Conservation (phyloP, 108 stramenopile genomes). For the Pseudonitzschia pungens region DNA sequence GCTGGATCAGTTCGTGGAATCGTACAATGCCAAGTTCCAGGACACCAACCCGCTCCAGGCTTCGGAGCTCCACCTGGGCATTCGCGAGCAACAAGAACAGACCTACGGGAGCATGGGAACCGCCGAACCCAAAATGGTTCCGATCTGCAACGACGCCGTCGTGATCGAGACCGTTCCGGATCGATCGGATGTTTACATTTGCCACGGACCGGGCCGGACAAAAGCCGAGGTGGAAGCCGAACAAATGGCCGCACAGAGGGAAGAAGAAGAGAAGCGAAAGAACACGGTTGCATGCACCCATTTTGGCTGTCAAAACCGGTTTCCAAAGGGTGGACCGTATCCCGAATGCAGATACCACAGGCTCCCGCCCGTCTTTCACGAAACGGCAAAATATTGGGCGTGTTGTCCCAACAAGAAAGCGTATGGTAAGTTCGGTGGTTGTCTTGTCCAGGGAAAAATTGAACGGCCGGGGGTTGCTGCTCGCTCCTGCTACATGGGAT, state of each 20-base stretch:
- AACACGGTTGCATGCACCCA: slow-evolving; percentile 72
- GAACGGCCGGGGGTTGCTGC: too few species aligned
- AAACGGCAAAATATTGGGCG: slow-evolving; percentile 96
- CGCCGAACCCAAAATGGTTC: slow-evolving; percentile 35
- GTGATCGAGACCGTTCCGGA: slow-evolving; percentile 69
- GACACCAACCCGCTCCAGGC: slow-evolving; percentile 51
- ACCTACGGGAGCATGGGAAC: slow-evolving; percentile 12
- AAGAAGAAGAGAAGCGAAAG: slow-evolving; percentile 37
- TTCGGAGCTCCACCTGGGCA: slow-evolving; percentile 54
- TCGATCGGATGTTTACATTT: slow-evolving; percentile 74
- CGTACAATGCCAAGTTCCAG: slow-evolving; percentile 76
- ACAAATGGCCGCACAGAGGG: slow-evolving; percentile 34
- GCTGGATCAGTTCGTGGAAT: slow-evolving; percentile 77
- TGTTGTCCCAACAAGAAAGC: slow-evolving; percentile 91
- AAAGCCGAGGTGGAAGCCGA: slow-evolving; percentile 48
- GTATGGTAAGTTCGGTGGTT: slow-evolving; percentile 1
- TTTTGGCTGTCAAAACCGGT: slow-evolving; percentile 87
- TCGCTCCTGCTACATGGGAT: background rate
- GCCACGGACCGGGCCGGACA: slow-evolving; percentile 64
- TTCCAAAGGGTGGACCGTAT: slow-evolving; percentile 74
- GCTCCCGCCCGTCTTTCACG: slow-evolving; percentile 96
- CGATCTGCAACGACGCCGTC: slow-evolving; percentile 71
- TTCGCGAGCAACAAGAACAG: slow-evolving; percentile 32
- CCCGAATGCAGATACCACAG: slow-evolving; percentile 86
- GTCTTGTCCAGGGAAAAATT: too few species aligned